phyloP scores from a whole-genome alignment of 306 rosid species.

The Carpinus fangiana region DNA sequence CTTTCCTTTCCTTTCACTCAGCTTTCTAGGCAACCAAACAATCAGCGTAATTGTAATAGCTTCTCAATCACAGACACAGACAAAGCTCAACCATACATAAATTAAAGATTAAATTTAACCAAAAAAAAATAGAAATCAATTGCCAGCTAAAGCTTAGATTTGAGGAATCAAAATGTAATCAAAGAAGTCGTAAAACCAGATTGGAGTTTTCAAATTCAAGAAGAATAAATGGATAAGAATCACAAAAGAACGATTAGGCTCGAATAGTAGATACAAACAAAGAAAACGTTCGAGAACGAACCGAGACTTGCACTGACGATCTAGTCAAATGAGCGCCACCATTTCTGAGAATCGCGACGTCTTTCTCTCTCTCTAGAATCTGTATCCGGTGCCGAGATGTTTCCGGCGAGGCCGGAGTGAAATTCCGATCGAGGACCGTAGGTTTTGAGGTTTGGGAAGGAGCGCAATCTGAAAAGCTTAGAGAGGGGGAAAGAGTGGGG shows the following conservation, averaged over 20 bases:
- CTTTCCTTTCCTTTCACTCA: slow-evolving; percentile 2
- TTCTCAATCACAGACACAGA: not conserved
- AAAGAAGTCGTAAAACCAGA: not conserved
- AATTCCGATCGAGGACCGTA: slow-evolving; percentile 10
- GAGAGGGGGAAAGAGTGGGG: not conserved
- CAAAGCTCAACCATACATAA: not conserved
- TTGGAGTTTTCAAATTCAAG: not conserved
- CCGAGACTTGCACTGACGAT: slow-evolving; percentile 1
- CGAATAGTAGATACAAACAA: not conserved
- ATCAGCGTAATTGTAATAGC: not conserved
- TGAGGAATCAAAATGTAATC: not conserved
- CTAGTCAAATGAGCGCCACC: slow-evolving; percentile 15
- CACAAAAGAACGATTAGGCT: not conserved
- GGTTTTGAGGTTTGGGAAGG: slow-evolving; percentile 26
- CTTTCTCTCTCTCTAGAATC: not conserved
- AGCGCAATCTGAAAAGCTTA: slow-evolving; percentile 26
- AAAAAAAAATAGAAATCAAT: not conserved
- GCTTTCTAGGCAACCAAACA: slow-evolving; percentile 3
- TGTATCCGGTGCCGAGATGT: not conserved
- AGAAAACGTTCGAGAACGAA: slow-evolving; percentile 3
- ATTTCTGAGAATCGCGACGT: not conserved
- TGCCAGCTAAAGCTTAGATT: not conserved
- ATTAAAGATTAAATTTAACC: not conserved
- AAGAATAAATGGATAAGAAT: not conserved
- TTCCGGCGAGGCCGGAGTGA: slow-evolving; percentile 10